These are phyloP conservation scores for Closterium sp. DNA, from an alignment of 139 green algal genomes.

Conservation along the genomic window DNA sequence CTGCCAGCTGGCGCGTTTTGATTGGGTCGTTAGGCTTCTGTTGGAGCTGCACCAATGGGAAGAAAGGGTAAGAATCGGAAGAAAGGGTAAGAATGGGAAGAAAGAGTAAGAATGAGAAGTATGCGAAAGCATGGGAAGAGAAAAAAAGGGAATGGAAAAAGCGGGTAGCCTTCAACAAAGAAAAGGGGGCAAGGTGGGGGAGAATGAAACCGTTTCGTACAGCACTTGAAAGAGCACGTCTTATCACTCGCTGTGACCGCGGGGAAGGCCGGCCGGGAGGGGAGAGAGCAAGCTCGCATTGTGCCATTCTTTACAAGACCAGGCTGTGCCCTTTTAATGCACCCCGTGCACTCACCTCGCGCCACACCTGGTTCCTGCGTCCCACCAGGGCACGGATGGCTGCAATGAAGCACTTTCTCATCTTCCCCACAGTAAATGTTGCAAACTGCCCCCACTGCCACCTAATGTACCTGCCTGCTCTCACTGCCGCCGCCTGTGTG, in stretches of 20 bases:
- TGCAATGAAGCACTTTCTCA: constrained; percentile 38
- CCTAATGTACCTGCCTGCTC: no score
- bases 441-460: constrained; percentile 53
- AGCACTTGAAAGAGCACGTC: no score
- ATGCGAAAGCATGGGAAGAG: no score
- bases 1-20: constrained; percentile 10
- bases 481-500: no score
- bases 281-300: no score
- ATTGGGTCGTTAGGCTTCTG: neutral
- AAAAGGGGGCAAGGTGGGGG: no score
- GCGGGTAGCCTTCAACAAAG: no score
- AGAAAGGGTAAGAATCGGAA: neutral
- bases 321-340: no score
- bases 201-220: no score
- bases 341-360: neutral
- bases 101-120: neutral
- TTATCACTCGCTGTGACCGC: no score
- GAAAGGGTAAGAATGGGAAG: neutral
- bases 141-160: neutral
- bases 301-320: no score
- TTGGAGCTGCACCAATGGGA: neutral
- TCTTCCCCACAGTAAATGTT: constrained; percentile 46
- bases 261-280: no score
- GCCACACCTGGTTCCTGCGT: constrained; percentile 8
- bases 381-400: constrained; percentile 33